These are phyloP conservation scores for Annulohypoxylon stygium DNA, from an alignment of 495 filamentous ascomycete genomes.

Conservation along the genomic window DNA sequence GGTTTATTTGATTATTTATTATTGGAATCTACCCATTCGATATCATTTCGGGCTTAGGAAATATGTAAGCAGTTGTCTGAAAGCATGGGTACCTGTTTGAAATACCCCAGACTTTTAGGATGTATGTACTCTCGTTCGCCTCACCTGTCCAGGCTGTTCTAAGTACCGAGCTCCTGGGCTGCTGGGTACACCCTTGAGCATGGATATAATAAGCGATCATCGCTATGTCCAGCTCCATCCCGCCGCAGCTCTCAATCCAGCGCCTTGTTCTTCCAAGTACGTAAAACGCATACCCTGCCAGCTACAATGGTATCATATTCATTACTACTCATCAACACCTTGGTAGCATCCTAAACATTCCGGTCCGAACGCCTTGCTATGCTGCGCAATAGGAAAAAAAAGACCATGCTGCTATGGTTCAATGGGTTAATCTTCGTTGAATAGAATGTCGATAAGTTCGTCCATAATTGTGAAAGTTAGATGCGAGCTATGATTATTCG, in stretches of 20 bases:
- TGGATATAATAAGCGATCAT: constrained; percentile 20
- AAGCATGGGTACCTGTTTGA: not conserved
- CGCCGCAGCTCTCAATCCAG: not conserved
- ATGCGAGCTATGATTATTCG: constrained; percentile 70
- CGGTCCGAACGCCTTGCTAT: constrained; percentile 49
- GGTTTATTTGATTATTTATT: constrained; percentile 12
- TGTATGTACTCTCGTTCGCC: constrained; percentile 16
- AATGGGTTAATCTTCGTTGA: constrained; percentile 62
- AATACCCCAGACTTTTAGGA: not conserved
- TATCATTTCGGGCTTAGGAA: constrained; percentile 11
- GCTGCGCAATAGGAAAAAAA: constrained; percentile 31
- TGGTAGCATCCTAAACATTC: constrained; percentile 25
- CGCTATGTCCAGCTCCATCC: constrained; percentile 15
- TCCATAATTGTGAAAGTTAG: constrained; percentile 83
- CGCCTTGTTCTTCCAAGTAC: not conserved
- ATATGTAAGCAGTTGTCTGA: not conserved
- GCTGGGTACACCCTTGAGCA: constrained; percentile 19
- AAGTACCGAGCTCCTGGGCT: not conserved
- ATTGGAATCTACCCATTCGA: not conserved
- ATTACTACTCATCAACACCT: constrained; percentile 25
- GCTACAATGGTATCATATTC: constrained; percentile 30
- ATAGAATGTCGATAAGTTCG: constrained; percentile 80
- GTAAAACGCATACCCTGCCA: constrained; percentile 27
- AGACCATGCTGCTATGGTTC: not conserved
- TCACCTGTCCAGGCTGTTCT: not conserved